phyloP scores from a whole-genome alignment of 352 stramenopile genomes.

The Plasmopara muralis region DNA sequence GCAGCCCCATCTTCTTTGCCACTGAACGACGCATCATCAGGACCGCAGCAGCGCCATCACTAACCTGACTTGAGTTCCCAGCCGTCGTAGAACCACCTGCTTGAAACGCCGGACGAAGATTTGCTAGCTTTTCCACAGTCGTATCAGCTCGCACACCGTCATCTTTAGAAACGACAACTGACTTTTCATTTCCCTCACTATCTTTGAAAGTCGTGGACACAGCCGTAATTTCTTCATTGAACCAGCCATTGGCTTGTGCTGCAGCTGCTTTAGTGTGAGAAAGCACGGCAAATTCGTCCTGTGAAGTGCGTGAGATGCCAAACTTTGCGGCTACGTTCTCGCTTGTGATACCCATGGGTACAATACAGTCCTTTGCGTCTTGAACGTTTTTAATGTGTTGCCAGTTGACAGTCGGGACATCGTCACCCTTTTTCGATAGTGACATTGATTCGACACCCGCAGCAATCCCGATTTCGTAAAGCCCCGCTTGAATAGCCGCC shows the following conservation, averaged over 20 bases:
- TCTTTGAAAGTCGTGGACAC: constrained; percentile 66
- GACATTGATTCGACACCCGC: constrained; percentile 87
- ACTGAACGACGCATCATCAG: constrained; percentile 81
- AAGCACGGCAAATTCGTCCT: constrained; percentile 72
- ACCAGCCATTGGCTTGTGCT: constrained; percentile 77
- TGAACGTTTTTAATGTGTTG: constrained; percentile 41
- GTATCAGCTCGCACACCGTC: constrained; percentile 66
- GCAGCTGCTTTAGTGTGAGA: constrained; percentile 70
- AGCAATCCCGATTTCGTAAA: constrained; percentile 83
- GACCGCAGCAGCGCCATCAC: constrained; percentile 82
- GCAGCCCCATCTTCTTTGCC: constrained; percentile 72
- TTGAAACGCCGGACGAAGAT: constrained; percentile 80
- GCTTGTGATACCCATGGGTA: constrained; percentile 83
- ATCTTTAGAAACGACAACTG: constrained; percentile 67
- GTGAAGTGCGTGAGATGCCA: constrained; percentile 56
- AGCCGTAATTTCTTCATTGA: constrained; percentile 86
- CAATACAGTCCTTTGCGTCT: constrained; percentile 75
- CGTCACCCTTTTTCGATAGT: constrained; percentile 41
- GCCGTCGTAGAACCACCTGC: constrained; percentile 70
- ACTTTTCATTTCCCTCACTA: constrained; percentile 74
- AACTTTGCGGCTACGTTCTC: constrained; percentile 83
- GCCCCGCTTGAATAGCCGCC: constrained; percentile 67
- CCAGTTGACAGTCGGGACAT: constrained; percentile 57
- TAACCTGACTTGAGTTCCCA: constrained; percentile 85
- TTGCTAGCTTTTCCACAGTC: constrained; percentile 55